phyloP scores from a whole-genome alignment of 805 yeast species.

The Limtongia smithiae region DNA sequence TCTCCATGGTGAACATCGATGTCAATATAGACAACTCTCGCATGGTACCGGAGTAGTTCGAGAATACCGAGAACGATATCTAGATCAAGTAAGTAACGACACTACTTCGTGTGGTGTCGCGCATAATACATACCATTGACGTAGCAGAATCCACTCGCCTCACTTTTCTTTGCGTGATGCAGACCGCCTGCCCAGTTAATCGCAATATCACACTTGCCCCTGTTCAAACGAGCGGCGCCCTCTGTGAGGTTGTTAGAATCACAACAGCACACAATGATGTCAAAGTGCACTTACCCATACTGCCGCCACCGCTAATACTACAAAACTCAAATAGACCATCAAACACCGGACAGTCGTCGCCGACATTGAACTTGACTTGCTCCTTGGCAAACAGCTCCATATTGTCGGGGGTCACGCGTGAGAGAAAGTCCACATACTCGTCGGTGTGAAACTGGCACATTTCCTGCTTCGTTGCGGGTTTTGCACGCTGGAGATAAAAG shows the following conservation, averaged over 20 bases:
- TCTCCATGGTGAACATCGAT: conserved; percentile 97
- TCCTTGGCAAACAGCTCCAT: conserved; percentile 60
- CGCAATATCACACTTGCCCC: conserved; percentile 89
- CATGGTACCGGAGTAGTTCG: conserved; percentile 80
- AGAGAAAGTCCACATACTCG: conserved; percentile 81
- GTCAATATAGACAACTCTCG: conserved; percentile 88
- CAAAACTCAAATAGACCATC: conserved; percentile 94
- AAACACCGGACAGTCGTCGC: conserved; percentile 93
- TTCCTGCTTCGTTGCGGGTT: conserved; percentile 96
- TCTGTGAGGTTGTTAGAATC: conserved; percentile 28
- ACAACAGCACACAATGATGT: neutral
- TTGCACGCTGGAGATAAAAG: conserved; percentile 57
- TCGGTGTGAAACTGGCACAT: conserved; percentile 98
- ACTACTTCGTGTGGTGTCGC: neutral
- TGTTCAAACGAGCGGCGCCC: conserved; percentile 83
- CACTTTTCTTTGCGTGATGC: conserved; percentile 93
- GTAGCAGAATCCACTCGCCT: conserved; percentile 94
- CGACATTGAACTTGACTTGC: conserved; percentile 86
- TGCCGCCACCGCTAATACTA: conserved; percentile 86
- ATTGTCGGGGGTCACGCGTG: conserved; percentile 24
- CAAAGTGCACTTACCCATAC: conserved; percentile 54
- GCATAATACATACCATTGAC: conserved; percentile 47
- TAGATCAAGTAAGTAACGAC: neutral
- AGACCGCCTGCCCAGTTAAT: conserved; percentile 96
- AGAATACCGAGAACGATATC: conserved; percentile 88